Evolutionary conservation across 768 basidiomycete species (phyloP).

Genomic region (Tylopilus subfusipes): DNA sequence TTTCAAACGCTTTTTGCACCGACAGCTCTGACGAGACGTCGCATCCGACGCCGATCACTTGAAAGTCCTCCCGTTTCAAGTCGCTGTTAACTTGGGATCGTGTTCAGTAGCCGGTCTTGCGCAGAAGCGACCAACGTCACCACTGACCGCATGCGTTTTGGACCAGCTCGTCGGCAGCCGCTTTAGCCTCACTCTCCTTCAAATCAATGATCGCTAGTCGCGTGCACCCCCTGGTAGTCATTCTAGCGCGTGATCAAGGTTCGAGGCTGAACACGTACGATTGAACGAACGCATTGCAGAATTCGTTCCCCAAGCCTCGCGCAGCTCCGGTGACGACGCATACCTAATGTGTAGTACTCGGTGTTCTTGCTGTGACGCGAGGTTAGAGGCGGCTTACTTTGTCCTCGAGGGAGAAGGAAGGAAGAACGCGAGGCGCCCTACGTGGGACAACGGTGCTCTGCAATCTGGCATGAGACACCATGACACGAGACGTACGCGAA

Average conservation of each 20-base stretch:
- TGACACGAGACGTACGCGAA: slow-evolving; percentile 9
- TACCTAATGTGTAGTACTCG: slow-evolving; percentile 46
- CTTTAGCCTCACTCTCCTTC: slow-evolving; percentile 61
- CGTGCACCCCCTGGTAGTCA: slow-evolving; percentile 64
- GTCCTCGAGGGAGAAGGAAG: slow-evolving; percentile 73
- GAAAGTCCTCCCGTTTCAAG: slow-evolving; percentile 51
- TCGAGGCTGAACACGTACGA: slow-evolving; percentile 44
- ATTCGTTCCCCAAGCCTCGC: slow-evolving; percentile 84
- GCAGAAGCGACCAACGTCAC: slow-evolving; percentile 15
- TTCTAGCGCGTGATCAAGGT: slow-evolving; percentile 1
- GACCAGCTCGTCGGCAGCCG: slow-evolving; percentile 66
- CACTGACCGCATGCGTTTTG: slow-evolving; percentile 48
- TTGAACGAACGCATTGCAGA: slow-evolving; percentile 86
- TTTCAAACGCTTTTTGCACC: slow-evolving; percentile 69
- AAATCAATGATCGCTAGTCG: slow-evolving; percentile 80
- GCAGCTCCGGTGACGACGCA: slow-evolving; percentile 94
- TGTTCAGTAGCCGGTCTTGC: slow-evolving; percentile 29
- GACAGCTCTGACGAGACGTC: slow-evolving; percentile 82
- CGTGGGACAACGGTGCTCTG: slow-evolving; percentile 28
- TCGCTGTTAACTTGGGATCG: slow-evolving; percentile 50
- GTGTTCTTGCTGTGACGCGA: neutral
- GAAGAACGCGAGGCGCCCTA: slow-evolving; percentile 49
- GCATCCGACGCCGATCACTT: slow-evolving; percentile 75
- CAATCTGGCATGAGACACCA: slow-evolving; percentile 14
- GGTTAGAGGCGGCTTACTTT: slow-evolving; percentile 47